A percentile compares a stretch with the other conserved stretches of the same genome.
phyloP scores from a whole-genome alignment of 257 asterid species.

The Penstemon newberryi region DNA sequence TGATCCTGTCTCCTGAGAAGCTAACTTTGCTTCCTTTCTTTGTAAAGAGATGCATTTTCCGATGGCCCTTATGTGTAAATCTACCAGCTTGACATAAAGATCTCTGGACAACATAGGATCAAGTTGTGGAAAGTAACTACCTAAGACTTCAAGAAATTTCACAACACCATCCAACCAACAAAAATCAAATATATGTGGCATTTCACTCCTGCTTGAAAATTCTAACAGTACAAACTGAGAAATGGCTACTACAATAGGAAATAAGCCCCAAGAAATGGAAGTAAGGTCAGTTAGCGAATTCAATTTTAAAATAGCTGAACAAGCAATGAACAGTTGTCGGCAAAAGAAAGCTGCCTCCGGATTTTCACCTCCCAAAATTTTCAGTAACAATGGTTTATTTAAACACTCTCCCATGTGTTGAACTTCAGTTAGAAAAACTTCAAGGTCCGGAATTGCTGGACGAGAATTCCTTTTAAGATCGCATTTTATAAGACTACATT shows the following conservation, averaged over 20 bases:
- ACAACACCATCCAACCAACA: constrained; percentile 67
- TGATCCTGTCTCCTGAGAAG: constrained; percentile 60
- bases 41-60: constrained; percentile 87
- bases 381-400: constrained; percentile 49
- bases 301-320: constrained; percentile 72
- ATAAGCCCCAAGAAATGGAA: constrained; percentile 47
- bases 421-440: constrained; percentile 52
- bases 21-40: constrained; percentile 69
- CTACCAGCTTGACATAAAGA: constrained; percentile 54
- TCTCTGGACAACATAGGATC: constrained; percentile 61
- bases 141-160: constrained; percentile 78
- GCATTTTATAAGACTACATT: constrained; percentile 27
- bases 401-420: constrained; percentile 45
- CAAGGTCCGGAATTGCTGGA: constrained; percentile 38
- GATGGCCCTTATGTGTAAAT: constrained; percentile 69
- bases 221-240: constrained; percentile 62
- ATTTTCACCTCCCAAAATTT: constrained; percentile 60
- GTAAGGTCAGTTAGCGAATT: constrained; percentile 46
- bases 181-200: constrained; percentile 44
- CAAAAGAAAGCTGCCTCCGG: constrained; percentile 60
- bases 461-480: constrained; percentile 30
- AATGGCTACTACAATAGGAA: constrained; percentile 48
- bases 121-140: constrained; percentile 56
- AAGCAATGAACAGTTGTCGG: constrained; percentile 68
- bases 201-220: constrained; percentile 45